Evolutionary conservation across 164 flowering plant genomes (phyloP).

Genomic region (Vitis rupestris): DNA sequence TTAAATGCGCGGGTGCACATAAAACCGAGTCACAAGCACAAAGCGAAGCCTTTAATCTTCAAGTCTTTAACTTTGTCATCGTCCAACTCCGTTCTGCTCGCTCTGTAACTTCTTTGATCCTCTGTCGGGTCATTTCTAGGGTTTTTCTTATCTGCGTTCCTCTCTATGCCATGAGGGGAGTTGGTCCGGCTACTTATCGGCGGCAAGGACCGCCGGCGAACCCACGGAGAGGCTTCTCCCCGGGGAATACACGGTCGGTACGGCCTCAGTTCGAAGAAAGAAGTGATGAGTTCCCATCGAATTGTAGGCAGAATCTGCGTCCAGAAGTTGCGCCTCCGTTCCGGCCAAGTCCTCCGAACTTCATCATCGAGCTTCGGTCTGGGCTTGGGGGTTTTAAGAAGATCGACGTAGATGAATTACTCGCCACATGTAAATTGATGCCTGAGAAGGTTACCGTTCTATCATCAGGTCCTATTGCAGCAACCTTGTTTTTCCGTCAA

Average conservation of each 20-base stretch:
- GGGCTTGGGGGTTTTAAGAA: background rate
- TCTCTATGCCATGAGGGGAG: too few relatives aligned
- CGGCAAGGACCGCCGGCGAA: background rate
- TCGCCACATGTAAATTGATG: constrained; percentile 15
- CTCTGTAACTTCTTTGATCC: too few relatives aligned
- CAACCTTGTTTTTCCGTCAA: constrained; percentile 35
- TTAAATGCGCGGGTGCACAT: too few relatives aligned
- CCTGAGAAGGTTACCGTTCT: constrained; percentile 14
- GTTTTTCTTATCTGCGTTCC: too few relatives aligned
- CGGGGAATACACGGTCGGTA: constrained; percentile 1
- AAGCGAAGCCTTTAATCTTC: too few relatives aligned
- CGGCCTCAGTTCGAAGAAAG: constrained; percentile 1
- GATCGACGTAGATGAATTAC: constrained; percentile 18
- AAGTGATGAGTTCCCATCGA: background rate
- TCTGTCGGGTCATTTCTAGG: too few relatives aligned
- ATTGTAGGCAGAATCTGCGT: constrained; percentile 9
- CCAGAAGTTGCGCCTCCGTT: background rate
- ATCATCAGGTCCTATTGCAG: constrained; percentile 21
- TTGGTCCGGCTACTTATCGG: too few relatives aligned
- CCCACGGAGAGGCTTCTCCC: constrained; percentile 3
- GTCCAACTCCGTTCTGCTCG: too few relatives aligned
- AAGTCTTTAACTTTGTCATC: too few relatives aligned
- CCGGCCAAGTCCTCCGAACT: constrained; percentile 18
- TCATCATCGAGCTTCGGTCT: constrained; percentile 26
- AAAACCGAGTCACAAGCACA: too few relatives aligned